These are phyloP conservation scores for Entomortierella lignicola DNA, from an alignment of 192 early-diverging fungal genomes.

Conservation along the genomic window DNA sequence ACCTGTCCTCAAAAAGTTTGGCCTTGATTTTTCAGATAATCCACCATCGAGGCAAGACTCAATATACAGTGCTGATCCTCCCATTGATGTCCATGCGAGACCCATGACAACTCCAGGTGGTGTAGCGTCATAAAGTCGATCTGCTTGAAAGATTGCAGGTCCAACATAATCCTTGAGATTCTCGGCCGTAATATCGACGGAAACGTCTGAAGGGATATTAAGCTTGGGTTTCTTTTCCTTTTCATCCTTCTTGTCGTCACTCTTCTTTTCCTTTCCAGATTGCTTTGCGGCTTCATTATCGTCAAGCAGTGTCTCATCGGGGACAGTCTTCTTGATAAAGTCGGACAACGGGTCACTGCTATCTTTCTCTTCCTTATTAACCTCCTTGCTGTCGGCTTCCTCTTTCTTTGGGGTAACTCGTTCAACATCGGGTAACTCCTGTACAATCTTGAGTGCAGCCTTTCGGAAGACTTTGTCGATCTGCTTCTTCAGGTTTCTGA, in stretches of 20 bases:
- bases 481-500: conserved; percentile 98
- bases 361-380: not conserved
- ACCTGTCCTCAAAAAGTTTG: conserved; percentile 85
- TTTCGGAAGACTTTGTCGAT: conserved; percentile 99
- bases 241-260: not conserved
- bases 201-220: conserved; percentile 62
- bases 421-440: conserved; percentile 58
- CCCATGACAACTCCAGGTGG: conserved; percentile 98
- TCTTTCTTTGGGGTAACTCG: conserved; percentile 40
- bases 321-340: conserved; percentile 43
- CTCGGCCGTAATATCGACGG: conserved; percentile 72
- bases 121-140: conserved; percentile 91
- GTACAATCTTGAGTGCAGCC: conserved; percentile 90
- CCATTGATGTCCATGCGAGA: conserved; percentile 97
- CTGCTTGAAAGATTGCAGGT: conserved; percentile 85
- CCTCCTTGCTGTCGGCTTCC: conserved; percentile 5
- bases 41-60: conserved; percentile 92
- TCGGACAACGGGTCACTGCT: not conserved
- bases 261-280: conserved; percentile 2
- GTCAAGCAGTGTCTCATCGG: conserved; percentile 41
- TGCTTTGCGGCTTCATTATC: conserved; percentile 40
- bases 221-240: conserved; percentile 28
- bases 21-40: conserved; percentile 65
- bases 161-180: conserved; percentile 96
- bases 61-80: conserved; percentile 94